A percentile compares a stretch with the other conserved stretches of the same genome.
phyloP scores from a whole-genome alignment of 148 eudicot species.

The Chenopodium album region DNA sequence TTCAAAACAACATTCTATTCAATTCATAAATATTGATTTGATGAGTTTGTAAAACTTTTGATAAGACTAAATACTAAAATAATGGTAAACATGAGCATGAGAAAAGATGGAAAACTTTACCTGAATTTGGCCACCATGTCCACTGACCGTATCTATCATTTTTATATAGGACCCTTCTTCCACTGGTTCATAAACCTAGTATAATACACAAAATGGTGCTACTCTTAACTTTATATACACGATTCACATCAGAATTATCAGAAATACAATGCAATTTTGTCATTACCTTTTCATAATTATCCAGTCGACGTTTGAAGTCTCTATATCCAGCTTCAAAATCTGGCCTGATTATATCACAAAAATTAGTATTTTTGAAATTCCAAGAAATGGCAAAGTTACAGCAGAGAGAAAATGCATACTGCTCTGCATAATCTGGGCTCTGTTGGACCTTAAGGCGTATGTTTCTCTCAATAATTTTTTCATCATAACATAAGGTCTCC shows the following conservation, averaged over 20 bases:
- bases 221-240: background rate
- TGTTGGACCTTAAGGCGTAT: slow-evolving; percentile 98
- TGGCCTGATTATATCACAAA: slow-evolving; percentile 49
- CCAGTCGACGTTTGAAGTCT: slow-evolving; percentile 84
- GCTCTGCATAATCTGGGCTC: slow-evolving; percentile 98
- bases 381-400: slow-evolving; percentile 5
- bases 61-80: background rate
- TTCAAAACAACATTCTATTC: background rate
- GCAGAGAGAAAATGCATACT: slow-evolving; percentile 46
- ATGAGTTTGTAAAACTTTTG: too few species aligned
- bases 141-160: slow-evolving; percentile 95
- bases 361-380: slow-evolving; percentile 17
- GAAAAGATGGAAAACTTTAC: slow-evolving; percentile 38
- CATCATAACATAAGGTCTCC: slow-evolving; percentile 88
- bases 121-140: slow-evolving; percentile 98
- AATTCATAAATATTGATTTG: background rate
- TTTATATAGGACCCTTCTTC: slow-evolving; percentile 98
- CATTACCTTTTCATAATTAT: slow-evolving; percentile 84
- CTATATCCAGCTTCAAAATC: slow-evolving; percentile 96
- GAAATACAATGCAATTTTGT: slow-evolving; percentile 21
- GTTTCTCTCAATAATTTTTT: slow-evolving; percentile 79
- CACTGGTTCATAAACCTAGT: slow-evolving; percentile 91
- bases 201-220: slow-evolving; percentile 11
- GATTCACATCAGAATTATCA: slow-evolving; percentile 4
- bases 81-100: background rate